Conservation (phyloP, 176 grass and related monocot genomes). For the Triticum urartu region DNA sequence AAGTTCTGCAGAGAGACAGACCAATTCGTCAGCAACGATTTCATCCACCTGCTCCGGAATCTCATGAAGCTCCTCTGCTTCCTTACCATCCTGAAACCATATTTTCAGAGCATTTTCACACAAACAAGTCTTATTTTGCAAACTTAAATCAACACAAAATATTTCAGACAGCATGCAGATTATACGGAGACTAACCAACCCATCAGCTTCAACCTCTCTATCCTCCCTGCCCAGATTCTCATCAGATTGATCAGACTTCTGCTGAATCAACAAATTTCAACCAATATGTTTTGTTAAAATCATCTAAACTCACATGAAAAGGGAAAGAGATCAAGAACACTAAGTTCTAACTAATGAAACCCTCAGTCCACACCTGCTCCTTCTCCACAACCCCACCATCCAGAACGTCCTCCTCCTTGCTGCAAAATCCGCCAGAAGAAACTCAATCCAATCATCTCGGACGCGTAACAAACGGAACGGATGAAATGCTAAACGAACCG, state of each 20-base stretch:
- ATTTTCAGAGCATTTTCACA: conserved; percentile 2
- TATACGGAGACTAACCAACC: conserved; percentile 4
- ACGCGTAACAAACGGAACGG: not conserved
- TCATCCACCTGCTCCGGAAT: not conserved
- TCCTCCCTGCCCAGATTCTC: not conserved
- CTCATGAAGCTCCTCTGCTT: not conserved
- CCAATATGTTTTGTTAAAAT: not conserved
- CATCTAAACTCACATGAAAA: not conserved
- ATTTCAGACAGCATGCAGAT: not conserved
- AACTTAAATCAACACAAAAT: not conserved
- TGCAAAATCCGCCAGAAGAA: conserved; percentile 11
- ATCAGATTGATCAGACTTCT: not conserved
- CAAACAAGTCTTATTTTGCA: not conserved
- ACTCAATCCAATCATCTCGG: conserved; percentile 5
- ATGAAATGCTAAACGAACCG: not conserved
- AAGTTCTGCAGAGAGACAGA: conserved; percentile 13
- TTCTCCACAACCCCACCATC: conserved; percentile 27
- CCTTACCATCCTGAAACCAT: not conserved
- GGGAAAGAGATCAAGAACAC: not conserved
- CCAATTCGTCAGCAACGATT: not conserved
- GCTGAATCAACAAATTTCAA: conserved; percentile 2
- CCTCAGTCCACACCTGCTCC: conserved; percentile 20
- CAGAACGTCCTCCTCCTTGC: not conserved
- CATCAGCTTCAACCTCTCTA: not conserved
- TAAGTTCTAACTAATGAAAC: not conserved